Conservation (phyloP, 495 filamentous ascomycete species). For the Penicillium coffeae region DNA sequence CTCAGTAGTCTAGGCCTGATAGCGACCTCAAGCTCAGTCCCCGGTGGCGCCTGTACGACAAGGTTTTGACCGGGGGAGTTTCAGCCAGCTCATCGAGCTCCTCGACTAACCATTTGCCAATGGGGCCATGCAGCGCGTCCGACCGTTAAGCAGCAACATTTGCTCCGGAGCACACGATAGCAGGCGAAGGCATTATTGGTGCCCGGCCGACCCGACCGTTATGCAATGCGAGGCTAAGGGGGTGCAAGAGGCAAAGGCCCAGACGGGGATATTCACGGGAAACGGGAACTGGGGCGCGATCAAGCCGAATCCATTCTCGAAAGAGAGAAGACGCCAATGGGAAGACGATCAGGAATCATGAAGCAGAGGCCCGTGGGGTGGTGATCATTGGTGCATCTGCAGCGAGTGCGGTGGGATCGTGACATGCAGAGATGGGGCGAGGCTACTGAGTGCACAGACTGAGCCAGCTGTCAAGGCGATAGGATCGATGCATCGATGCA, state of each 20-base stretch:
- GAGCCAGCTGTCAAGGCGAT: too few species aligned
- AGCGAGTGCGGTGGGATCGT: conserved; percentile 2
- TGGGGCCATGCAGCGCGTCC: conserved; percentile 13
- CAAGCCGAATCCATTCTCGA: too few species aligned
- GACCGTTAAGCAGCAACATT: conserved; percentile 10
- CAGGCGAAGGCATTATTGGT: conserved; percentile 7
- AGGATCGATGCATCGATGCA: too few species aligned
- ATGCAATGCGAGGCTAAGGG: too few species aligned
- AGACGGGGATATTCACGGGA: too few species aligned
- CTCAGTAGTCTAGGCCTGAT: too few species aligned
- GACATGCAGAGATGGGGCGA: conserved; percentile 15
- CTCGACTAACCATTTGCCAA: conserved; percentile 7
- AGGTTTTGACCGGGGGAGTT: neutral
- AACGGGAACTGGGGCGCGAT: too few species aligned
- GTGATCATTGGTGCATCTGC: neutral
- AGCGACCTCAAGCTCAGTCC: neutral
- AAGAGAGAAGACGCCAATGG: too few species aligned
- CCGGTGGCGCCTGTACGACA: neutral
- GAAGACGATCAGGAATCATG: neutral
- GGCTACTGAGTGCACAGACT: conserved; percentile 13
- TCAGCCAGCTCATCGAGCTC: neutral
- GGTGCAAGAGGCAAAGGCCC: too few species aligned
- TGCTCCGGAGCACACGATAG: neutral
- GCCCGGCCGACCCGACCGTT: conserved; percentile 5
- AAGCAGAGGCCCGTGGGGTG: neutral